Evolutionary conservation across 1,139 yeast species (phyloP), one percentile per base, ranked within the genome.

Genomic region (Saccharomyces hybrid): DNA sequence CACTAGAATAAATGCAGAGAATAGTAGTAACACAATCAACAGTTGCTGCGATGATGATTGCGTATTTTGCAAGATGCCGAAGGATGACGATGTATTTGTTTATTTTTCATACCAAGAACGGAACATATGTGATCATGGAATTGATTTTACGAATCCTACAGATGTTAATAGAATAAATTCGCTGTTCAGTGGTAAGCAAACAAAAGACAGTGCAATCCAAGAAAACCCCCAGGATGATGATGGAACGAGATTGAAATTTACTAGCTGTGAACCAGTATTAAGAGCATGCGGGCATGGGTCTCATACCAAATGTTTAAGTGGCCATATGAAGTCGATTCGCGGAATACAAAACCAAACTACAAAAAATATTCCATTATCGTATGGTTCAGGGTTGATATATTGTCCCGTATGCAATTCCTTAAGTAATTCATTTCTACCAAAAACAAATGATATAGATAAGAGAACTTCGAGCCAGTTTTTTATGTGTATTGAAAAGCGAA

Each of bases 221-320:
- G 44, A 38, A 28, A 42, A 16, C 25, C 31, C 13, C 27, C 28
- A n/a, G n/a, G 51, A 11, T 32, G 34, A 16, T n/a, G 34, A 28
- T 8, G 44, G 34, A 27, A n/a, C 38, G 5, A 34, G 29, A 11
- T 25, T 26, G 32, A 29, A 51, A 25, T 13, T 46, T 9, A 32
- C 52, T 8, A n/a, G 44, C n/a, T 44, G 38, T 5, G 57, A 50
- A 52, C 73, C 84, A 6, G 82, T 87, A 0, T 76, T 90, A 5
- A 83, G 85, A 62, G 84, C 96, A 52, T 93, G 99, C 73, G 96
- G 97, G 0, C 99, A 93, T 71, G 95, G 96, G 1, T 85, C 93
- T 83, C 99, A 93, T 69, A 82, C 80, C 60, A 78, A 80, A 38
- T 93, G 99, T 65, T 87, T 85, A 62, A 68, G 80, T 54, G 82